Conservation (phyloP, 2,329 filamentous ascomycete genomes). For the Penicillium fuscoglaucum region DNA sequence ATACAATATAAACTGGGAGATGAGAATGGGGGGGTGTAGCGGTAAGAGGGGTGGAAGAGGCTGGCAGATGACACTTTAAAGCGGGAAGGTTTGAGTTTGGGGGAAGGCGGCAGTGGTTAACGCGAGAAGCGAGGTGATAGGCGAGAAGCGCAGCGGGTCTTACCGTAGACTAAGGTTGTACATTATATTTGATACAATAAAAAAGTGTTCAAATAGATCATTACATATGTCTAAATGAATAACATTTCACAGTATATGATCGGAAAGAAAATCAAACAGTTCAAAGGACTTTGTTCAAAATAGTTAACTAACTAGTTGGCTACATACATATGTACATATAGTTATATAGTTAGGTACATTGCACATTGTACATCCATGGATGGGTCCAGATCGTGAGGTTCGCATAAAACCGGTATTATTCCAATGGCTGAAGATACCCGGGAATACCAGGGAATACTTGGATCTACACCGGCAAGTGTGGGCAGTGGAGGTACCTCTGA, state of each 20-base stretch:
- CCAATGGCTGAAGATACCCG: constrained; percentile 1
- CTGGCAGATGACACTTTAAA: constrained; percentile 22
- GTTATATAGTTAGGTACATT: neutral
- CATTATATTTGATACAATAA: neutral
- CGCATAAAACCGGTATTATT: neutral
- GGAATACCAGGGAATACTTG: constrained; percentile 7
- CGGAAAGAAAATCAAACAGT: no score
- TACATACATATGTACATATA: neutral
- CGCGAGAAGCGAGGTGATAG: constrained; percentile 39
- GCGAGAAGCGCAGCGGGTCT: constrained; percentile 22
- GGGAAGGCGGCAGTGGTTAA: constrained; percentile 34
- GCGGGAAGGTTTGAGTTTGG: constrained; percentile 25
- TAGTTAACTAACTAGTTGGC: no score
- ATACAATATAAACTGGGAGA: constrained; percentile 6
- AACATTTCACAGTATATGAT: no score
- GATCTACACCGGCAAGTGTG: constrained; percentile 12
- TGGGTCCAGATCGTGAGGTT: constrained; percentile 2
- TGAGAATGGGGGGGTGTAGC: constrained; percentile 8
- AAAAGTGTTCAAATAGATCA: no score
- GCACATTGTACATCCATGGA: neutral
- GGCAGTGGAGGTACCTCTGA: constrained; percentile 13
- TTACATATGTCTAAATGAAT: no score
- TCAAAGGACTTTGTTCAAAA: no score
- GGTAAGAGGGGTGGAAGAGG: constrained; percentile 21
- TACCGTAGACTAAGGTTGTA: constrained; percentile 1